Evolutionary conservation across 495 filamentous ascomycete genomes (phyloP), one percentile per base, ranked within the genome.

Genomic region (Bacidia gigantensis): DNA sequence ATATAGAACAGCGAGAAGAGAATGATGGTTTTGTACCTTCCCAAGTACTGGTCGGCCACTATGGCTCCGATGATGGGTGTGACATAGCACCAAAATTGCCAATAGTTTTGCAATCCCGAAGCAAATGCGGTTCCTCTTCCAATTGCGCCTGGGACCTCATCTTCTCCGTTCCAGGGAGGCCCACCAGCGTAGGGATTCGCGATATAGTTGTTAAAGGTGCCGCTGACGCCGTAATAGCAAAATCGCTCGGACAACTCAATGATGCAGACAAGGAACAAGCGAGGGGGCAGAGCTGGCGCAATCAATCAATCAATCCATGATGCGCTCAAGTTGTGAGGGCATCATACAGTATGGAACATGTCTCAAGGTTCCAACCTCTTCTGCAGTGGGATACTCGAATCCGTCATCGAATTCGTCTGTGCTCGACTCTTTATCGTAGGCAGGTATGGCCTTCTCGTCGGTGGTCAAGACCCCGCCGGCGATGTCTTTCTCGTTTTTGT

Each of bases 41-140:
- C 81, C 46, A 81, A 68, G 59, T 81, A 84, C 43, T 75, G 70
- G 66, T 92, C 86, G 46, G 86, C 84, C 35, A 90, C 57, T 53
- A 76, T 86, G 53, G 82, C 83, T 65, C 80, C 81, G 3, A 76
- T 57, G 26, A 88, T 65, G 11, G 86, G 86, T 63, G 78, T 82
- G 25, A 79, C 83, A 82, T 65, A 84, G 83, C 86, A 57, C 85
- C 86, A 29, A 76, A 76, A 54, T 79, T 74, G 12, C 65, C 70
- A 49, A 70, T 22, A 49, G 17, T 35, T 21, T 39, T 41, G 14
- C 17, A 26, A 58, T 29, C 22, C 26, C 3, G 26, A 40, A 12
- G 38, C 12, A 11, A 38, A 49, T 38, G 14, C 9, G 17, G 3
- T 62, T 61, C 67, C 67, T 42, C 71, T 69, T 54, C 75, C 80